Evolutionary conservation across 228 moss, liverwort and hornwort genomes (phyloP).

Genomic region (Sphagnum fallax): DNA sequence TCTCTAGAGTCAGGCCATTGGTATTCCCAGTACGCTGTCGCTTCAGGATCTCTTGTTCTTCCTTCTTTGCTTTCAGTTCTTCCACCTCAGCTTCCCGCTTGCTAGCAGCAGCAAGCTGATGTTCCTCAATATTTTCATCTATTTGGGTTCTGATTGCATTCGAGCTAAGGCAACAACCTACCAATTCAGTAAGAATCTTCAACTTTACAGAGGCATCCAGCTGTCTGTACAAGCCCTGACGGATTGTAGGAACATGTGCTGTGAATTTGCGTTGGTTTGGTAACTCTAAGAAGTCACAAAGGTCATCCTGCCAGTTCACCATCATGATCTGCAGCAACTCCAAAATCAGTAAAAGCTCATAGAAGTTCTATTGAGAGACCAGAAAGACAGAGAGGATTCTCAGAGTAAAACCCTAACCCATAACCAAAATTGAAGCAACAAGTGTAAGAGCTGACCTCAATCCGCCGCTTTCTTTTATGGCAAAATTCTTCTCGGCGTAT

Average conservation of each 20-base stretch:
- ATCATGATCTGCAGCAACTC: slow-evolving; percentile 29
- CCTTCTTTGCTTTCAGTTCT: slow-evolving; percentile 66
- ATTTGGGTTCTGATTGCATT: slow-evolving; percentile 71
- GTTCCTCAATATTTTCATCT: slow-evolving; percentile 86
- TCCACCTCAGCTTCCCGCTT: slow-evolving; percentile 82
- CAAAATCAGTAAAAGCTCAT: too few relatives aligned
- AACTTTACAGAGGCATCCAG: slow-evolving; percentile 57
- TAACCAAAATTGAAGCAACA: background rate
- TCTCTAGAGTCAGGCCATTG: slow-evolving; percentile 27
- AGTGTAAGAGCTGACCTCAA: slow-evolving; percentile 39
- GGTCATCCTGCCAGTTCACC: slow-evolving; percentile 84
- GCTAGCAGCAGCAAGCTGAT: slow-evolving; percentile 60
- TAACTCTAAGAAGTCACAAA: slow-evolving; percentile 85
- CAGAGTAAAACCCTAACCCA: background rate
- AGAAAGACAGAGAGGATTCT: too few relatives aligned
- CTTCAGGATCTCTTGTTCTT: slow-evolving; percentile 53
- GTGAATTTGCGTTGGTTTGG: slow-evolving; percentile 53
- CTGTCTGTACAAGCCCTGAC: slow-evolving; percentile 72
- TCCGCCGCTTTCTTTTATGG: slow-evolving; percentile 81
- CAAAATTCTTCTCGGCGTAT: slow-evolving; percentile 75
- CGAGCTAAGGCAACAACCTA: slow-evolving; percentile 69
- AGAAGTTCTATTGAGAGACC: too few relatives aligned
- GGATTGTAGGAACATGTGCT: slow-evolving; percentile 60
- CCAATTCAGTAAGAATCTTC: slow-evolving; percentile 75
- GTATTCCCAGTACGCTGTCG: slow-evolving; percentile 38